phyloP scores from a whole-genome alignment of 345 rosid genomes.

The Dipteronia dyeriana region DNA sequence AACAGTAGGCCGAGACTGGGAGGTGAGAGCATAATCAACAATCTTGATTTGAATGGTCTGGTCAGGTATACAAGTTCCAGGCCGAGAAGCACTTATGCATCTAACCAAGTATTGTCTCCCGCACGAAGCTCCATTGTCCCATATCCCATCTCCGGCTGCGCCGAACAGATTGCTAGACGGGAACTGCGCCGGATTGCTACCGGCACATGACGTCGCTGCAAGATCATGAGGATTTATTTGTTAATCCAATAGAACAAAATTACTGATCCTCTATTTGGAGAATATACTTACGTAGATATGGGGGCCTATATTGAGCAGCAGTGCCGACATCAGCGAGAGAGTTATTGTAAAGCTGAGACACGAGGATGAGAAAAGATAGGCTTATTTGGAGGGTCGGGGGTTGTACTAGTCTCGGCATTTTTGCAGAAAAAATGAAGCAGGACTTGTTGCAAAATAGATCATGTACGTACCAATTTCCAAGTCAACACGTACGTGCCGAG shows the following conservation, averaged over 20 bases:
- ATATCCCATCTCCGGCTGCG: constrained; percentile 68
- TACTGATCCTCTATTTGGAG: too few species aligned
- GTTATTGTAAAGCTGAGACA: constrained; percentile 1
- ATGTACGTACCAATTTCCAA: not conserved
- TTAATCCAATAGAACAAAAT: too few species aligned
- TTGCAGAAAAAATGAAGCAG: not conserved
- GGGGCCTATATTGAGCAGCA: constrained; percentile 44
- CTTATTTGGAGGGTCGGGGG: not conserved
- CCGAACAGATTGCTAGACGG: constrained; percentile 61
- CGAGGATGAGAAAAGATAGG: not conserved
- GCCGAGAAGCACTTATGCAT: constrained; percentile 51
- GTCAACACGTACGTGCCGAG: not conserved
- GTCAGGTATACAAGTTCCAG: constrained; percentile 35
- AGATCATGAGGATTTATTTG: too few species aligned
- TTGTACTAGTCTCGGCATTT: not conserved
- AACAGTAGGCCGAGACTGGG: constrained; percentile 21
- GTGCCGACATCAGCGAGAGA: constrained; percentile 49
- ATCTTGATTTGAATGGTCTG: constrained; percentile 51
- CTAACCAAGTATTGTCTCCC: constrained; percentile 62
- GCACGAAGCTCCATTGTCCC: constrained; percentile 73
- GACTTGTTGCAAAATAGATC: not conserved
- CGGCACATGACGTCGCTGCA: constrained; percentile 50
- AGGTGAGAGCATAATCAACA: constrained; percentile 39
- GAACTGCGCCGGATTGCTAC: constrained; percentile 44
- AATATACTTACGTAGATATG: constrained; percentile 50